Evolutionary conservation across 2,329 filamentous ascomycete genomes (phyloP), one percentile per base, ranked within the genome.

Genomic region (Phialemoniopsis sp.): DNA sequence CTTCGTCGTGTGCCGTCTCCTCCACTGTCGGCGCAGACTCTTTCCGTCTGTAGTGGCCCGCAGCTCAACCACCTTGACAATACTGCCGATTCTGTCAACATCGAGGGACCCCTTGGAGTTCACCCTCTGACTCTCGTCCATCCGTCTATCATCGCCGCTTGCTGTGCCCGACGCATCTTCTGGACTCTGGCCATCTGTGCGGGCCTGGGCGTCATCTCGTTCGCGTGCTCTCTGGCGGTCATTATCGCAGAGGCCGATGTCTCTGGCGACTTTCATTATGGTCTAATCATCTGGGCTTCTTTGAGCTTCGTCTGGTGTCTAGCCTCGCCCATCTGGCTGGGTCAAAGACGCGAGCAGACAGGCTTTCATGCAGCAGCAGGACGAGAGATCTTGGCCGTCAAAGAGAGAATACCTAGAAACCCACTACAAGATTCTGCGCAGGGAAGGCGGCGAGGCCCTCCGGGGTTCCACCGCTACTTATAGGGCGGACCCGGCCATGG

Each of bases 371-470:
- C n/a, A n/a, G n/a, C n/a, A n/a, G n/a, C n/a, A n/a, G n/a, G n/a
- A 81, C 15, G 46, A 73, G 1, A 67, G 68, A 0, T 65, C 80
- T 0, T 91, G 82, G 69, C 46, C 60, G 0, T 78, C 69, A 5
- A 82, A 77, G 34, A 70, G 79, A 2, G 67, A 72, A 0, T 95
- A 95, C 42, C 66, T 95, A 0, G 67, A 78, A 26, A 74, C 79
- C 0, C 87, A 94, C 36, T 95, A 93, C 54, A 68, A 79, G 4
- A 73, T 95, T 2, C 70, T 89, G 8, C 75, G 89, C 3, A 85
- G 89, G 52, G 89, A 95, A 54, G 77, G 80, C 0, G 67, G 86
- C 4, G 76, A 84, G 12, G 75, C 82, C 1, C 67, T 95, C 1
- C 76, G 89, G 7, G 72, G 79, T 45, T 81, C 86, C 0, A 73